These are phyloP conservation scores for Brassica nigra DNA, from an alignment of 345 rosid genomes.

Conservation along the genomic window DNA sequence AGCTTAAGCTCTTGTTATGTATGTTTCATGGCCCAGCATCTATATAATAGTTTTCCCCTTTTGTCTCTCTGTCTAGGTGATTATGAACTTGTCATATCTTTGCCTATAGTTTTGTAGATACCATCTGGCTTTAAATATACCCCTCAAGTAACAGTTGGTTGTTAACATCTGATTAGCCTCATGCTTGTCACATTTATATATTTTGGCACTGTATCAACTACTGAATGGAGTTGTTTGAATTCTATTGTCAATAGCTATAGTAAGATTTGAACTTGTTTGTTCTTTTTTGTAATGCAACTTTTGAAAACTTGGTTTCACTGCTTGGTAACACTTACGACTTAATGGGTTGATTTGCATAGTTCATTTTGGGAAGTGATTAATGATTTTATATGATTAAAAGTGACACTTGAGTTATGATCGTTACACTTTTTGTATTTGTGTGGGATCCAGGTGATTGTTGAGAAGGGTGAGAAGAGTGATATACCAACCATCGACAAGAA, in stretches of 20 bases:
- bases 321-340: background rate
- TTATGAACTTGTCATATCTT: background rate
- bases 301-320: background rate
- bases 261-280: background rate
- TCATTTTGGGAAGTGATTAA: background rate
- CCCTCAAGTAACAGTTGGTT: slow-evolving; percentile 1
- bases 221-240: background rate
- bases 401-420: background rate
- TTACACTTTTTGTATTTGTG: background rate
- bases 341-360: background rate
- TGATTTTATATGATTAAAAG: slow-evolving; percentile 1
- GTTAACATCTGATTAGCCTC: background rate
- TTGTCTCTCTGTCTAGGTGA: background rate
- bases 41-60: background rate
- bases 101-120: background rate
- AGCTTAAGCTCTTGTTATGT: background rate
- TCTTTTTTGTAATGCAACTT: background rate
- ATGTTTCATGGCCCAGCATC: background rate
- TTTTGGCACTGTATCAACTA: background rate
- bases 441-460: slow-evolving; percentile 71
- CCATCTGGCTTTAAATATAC: background rate
- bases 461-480: slow-evolving; percentile 81
- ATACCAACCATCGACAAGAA: slow-evolving; percentile 83
- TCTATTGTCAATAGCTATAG: background rate
- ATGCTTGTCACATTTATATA: background rate